These are phyloP conservation scores for Hippophae gyantsensis DNA, from an alignment of 306 rosid species.

Conservation along the genomic window DNA sequence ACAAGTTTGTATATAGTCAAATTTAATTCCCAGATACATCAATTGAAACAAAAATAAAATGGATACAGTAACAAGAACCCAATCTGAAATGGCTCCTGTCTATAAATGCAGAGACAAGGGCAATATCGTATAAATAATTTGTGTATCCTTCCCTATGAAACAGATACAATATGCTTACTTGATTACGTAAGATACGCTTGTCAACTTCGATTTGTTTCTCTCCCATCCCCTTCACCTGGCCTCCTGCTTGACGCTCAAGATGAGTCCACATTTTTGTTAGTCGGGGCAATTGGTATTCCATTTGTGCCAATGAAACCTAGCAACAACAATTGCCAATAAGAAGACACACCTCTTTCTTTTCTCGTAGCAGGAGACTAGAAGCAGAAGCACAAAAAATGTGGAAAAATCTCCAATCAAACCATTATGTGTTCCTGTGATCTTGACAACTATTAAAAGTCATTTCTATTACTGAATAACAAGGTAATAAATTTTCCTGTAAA, in stretches of 20 bases:
- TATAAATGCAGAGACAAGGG: constrained; percentile 5
- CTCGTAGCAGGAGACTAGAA: neutral
- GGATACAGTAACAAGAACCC: constrained; percentile 2
- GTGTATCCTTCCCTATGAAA: neutral
- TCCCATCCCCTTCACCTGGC: constrained; percentile 97
- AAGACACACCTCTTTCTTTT: constrained; percentile 13
- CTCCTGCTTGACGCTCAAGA: constrained; percentile 99
- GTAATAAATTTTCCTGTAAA: too few relatives aligned
- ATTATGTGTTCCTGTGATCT: neutral
- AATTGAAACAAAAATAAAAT: constrained; percentile 3
- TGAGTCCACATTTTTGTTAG: constrained; percentile 96
- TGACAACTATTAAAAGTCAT: too few relatives aligned
- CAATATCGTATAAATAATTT: too few relatives aligned
- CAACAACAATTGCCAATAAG: constrained; percentile 24
- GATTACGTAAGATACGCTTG: constrained; percentile 86
- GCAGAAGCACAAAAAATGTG: neutral
- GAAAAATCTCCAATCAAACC: neutral
- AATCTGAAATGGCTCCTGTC: neutral
- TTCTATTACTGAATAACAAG: too few relatives aligned
- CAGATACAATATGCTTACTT: constrained; percentile 41
- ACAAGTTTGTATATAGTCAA: constrained; percentile 15
- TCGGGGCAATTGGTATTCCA: constrained; percentile 97
- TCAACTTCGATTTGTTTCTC: constrained; percentile 98
- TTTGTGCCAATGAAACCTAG: constrained; percentile 90
- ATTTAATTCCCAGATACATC: constrained; percentile 7